Evolutionary conservation across 306 rosid species (phyloP), one percentile per base, ranked within the genome.

Genomic region (Abrus precatorius): DNA sequence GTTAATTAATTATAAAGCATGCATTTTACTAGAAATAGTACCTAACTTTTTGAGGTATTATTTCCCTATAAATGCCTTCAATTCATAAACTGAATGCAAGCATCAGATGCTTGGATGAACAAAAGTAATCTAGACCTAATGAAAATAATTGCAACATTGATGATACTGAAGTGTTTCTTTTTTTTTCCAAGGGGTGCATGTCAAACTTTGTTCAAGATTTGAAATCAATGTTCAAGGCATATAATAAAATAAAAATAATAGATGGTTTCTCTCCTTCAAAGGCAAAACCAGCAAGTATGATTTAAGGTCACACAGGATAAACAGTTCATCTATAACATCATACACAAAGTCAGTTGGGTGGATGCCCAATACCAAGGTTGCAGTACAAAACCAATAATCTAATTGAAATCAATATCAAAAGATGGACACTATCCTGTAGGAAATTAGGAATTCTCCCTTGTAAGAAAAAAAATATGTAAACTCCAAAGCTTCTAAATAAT

Each of bases 361-460:
- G 55, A 38, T 60, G 13, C 74, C 77, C 41, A 52, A 67, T 49
- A 54, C 29, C 83, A 55, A 54, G 41, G 33, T 54, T 54, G 55
- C 30, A 52, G 74, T 72, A n/a, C 40, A 70, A 59, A 80, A 62
- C 47, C 54, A 33, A 75, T 44, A 60, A 68, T 33, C 34, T 69
- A 70, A 70, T 36, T 76, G 86, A 71, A 83, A 70, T 59, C 59
- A 20, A 64, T 70, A 61, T 71, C 67, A 52, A 56, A 62, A 30
- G 11, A 65, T 32, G 68, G 30, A 40, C 48, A 77, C 33, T 13
- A 72, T 50, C 57, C 52, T 6, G 47, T 55, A 50, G 78, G 52
- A 13, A 65, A 72, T 77, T 55, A 50, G 78, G 52, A 13, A 65
- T 78, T 77, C n/a, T 36, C 64, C 64, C 44, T 55, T 71, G 55